Evolutionary conservation across 2,329 filamentous ascomycete genomes (phyloP).

Genomic region (Alternaria dauci): DNA sequence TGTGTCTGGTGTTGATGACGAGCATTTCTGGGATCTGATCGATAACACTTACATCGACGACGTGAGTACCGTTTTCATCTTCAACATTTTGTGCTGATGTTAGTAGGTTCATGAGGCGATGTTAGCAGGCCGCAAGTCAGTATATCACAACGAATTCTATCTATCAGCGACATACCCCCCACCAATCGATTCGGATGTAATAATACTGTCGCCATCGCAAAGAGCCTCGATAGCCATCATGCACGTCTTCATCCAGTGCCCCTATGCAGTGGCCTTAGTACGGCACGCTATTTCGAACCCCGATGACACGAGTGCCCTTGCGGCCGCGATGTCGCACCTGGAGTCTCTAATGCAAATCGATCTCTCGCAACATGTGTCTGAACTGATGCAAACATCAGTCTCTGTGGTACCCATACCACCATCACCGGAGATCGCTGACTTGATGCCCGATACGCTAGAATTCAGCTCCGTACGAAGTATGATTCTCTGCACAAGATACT

Average conservation of each 20-base stretch:
- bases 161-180: slow-evolving; percentile 35
- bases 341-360: slow-evolving; percentile 34
- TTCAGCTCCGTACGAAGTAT: slow-evolving; percentile 36
- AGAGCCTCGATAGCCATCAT: slow-evolving; percentile 38
- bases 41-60: slow-evolving; percentile 48
- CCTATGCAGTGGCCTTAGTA: slow-evolving; percentile 34
- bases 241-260: slow-evolving; percentile 42
- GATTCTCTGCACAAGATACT: slow-evolving; percentile 37
- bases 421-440: slow-evolving; percentile 27
- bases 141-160: slow-evolving; percentile 42
- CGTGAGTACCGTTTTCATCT: slow-evolving; percentile 23
- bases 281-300: slow-evolving; percentile 31
- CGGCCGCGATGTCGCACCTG: slow-evolving; percentile 31
- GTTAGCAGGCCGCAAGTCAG: slow-evolving; percentile 36
- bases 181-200: slow-evolving; percentile 8
- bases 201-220: slow-evolving; percentile 23
- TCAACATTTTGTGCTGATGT: slow-evolving; percentile 11
- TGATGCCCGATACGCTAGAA: slow-evolving; percentile 28
- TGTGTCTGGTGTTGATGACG: slow-evolving; percentile 32
- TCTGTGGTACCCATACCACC: slow-evolving; percentile 20
- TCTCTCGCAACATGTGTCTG: slow-evolving; percentile 24
- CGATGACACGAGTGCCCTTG: slow-evolving; percentile 27
- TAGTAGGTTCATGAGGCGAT: slow-evolving; percentile 42
- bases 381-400: slow-evolving; percentile 25
- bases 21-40: slow-evolving; percentile 43